These are phyloP conservation scores for Suillus paluster DNA, from an alignment of 768 basidiomycete genomes.

Conservation along the genomic window DNA sequence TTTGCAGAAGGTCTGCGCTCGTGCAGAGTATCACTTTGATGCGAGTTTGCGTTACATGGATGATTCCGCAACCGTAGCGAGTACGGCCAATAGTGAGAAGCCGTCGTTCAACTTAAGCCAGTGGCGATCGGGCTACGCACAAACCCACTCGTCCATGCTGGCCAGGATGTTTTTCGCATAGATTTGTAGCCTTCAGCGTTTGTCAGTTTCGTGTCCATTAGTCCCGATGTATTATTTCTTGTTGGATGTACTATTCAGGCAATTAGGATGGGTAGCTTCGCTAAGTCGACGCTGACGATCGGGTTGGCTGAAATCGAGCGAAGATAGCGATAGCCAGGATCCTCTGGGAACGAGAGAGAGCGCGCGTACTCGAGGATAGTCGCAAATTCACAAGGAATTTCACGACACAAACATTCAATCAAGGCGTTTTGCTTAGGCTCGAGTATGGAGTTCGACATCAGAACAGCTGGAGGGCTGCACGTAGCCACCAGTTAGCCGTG, in stretches of 20 bases:
- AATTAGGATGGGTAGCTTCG: not conserved
- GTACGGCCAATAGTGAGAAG: constrained; percentile 17
- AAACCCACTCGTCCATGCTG: constrained; percentile 32
- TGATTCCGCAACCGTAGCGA: constrained; percentile 39
- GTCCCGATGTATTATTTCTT: not conserved
- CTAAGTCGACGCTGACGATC: too few species aligned
- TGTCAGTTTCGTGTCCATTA: not conserved
- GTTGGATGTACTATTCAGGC: not conserved
- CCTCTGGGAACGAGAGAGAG: not conserved
- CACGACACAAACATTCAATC: not conserved
- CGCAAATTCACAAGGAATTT: not conserved
- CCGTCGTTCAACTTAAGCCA: constrained; percentile 28
- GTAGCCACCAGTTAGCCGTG: not conserved
- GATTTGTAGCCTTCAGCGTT: not conserved
- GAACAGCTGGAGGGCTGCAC: not conserved
- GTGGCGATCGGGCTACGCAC: constrained; percentile 40
- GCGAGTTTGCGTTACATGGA: constrained; percentile 38
- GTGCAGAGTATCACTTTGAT: constrained; percentile 56
- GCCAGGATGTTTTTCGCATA: constrained; percentile 35
- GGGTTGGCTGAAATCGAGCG: not conserved
- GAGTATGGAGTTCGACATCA: not conserved
- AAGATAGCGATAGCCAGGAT: too few species aligned
- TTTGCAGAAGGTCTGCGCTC: constrained; percentile 53
- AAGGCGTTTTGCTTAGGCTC: not conserved
- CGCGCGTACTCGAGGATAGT: not conserved